phyloP scores from a whole-genome alignment of 2,329 filamentous ascomycete genomes.

The Colletotrichum sp. region DNA sequence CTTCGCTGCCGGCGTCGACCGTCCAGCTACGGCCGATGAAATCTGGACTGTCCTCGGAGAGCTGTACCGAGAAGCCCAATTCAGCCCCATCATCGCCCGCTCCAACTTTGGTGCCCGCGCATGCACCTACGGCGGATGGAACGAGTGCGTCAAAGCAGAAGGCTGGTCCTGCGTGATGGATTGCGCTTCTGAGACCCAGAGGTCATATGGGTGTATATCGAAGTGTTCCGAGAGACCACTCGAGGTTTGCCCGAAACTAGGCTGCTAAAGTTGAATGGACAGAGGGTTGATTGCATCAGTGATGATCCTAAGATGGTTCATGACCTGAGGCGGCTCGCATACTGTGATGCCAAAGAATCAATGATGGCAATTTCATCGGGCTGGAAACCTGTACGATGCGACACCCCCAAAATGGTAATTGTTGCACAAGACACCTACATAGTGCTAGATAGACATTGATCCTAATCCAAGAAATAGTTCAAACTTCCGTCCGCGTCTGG shows the following conservation, averaged over 20 bases:
- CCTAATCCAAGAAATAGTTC: neutral
- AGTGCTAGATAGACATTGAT: fast-evolving
- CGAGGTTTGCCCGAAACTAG: neutral
- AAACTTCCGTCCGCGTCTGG: neutral
- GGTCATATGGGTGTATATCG: neutral
- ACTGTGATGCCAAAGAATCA: neutral
- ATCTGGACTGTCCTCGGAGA: neutral
- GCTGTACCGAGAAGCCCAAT: neutral
- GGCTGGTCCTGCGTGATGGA: neutral
- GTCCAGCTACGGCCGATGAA: neutral
- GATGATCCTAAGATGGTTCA: fast-evolving
- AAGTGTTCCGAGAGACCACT: neutral
- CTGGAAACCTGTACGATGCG: fast-evolving
- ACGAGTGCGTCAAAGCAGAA: neutral
- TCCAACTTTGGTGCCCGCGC: neutral
- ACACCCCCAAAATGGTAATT: fast-evolving
- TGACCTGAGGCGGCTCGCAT: neutral
- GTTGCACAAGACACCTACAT: fast-evolving
- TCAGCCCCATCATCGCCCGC: neutral
- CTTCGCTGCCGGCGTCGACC: neutral
- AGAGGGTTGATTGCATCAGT: fast-evolving
- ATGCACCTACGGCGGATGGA: neutral
- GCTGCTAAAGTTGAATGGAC: neutral
- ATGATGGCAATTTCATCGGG: neutral
- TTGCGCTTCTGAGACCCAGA: neutral